phyloP scores from a whole-genome alignment of 2,329 filamentous ascomycete genomes.

The Huntiella omanensis region DNA sequence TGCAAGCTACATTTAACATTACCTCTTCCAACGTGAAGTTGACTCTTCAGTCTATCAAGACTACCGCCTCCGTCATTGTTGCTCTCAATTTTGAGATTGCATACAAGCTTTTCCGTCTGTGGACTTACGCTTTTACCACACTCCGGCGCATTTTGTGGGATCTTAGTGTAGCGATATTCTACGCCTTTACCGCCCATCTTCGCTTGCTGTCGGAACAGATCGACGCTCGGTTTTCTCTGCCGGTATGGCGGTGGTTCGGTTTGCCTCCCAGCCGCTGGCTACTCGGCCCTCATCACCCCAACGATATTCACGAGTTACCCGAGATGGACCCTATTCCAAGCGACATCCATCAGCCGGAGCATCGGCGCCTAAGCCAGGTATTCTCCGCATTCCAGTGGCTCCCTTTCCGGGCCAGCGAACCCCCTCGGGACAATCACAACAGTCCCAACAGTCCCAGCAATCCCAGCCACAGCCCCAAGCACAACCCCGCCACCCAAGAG shows the following conservation, averaged over 20 bases:
- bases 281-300: constrained; percentile 9
- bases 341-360: neutral
- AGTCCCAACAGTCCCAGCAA: neutral
- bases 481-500: neutral
- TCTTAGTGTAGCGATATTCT: constrained; percentile 4
- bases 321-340: constrained; percentile 1
- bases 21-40: constrained; percentile 10
- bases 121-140: constrained; percentile 9
- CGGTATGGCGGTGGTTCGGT: constrained; percentile 7
- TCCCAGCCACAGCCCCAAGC: neutral
- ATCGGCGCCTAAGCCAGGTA: neutral
- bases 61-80: constrained; percentile 9
- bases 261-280: constrained; percentile 8
- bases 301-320: constrained; percentile 9
- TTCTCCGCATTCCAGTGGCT: neutral
- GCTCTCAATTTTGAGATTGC: constrained; percentile 10
- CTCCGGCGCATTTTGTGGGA: constrained; percentile 9
- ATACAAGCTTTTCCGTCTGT: constrained; percentile 10
- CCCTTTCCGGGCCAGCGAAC: neutral
- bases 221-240: neutral
- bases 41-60: constrained; percentile 6
- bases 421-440: neutral
- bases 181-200: constrained; percentile 6
- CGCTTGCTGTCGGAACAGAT: constrained; percentile 1
- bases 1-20: constrained; percentile 11